Conservation (phyloP, 768 basidiomycete species). For the Rhodosporidiobolus odoratus region DNA sequence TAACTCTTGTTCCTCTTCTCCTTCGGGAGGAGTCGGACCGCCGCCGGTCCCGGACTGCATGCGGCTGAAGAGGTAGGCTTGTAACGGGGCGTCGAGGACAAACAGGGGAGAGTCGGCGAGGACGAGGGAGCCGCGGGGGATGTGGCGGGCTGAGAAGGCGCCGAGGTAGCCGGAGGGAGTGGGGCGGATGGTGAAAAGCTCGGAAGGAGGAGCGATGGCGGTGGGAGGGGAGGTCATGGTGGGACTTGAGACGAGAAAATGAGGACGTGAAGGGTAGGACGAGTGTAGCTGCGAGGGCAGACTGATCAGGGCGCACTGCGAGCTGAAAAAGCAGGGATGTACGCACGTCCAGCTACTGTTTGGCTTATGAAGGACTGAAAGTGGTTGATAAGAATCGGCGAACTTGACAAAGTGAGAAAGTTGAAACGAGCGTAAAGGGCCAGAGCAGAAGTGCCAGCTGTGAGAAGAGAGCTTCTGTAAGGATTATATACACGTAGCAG, state of each 20-base stretch:
- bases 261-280: not conserved
- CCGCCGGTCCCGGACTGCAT: not conserved
- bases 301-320: too few relatives aligned
- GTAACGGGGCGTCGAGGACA: conserved; percentile 27
- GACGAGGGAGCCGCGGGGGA: conserved; percentile 11
- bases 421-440: too few relatives aligned
- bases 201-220: not conserved
- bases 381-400: too few relatives aligned
- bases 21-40: conserved; percentile 30
- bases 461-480: too few relatives aligned
- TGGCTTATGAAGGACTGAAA: too few relatives aligned
- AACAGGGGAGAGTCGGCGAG: conserved; percentile 31
- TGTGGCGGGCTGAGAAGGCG: conserved; percentile 13
- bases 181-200: conserved; percentile 3
- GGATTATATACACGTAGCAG: too few relatives aligned
- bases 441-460: too few relatives aligned
- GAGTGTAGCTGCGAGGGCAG: too few relatives aligned
- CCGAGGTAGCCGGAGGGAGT: conserved; percentile 24
- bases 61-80: conserved; percentile 34
- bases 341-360: too few relatives aligned
- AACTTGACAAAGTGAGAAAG: too few relatives aligned
- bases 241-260: not conserved
- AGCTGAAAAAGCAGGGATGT: too few relatives aligned
- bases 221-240: not conserved
- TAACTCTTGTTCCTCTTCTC: conserved; percentile 24